Conservation (phyloP, 2,329 filamentous ascomycete species). For the Bertia moriformis region DNA sequence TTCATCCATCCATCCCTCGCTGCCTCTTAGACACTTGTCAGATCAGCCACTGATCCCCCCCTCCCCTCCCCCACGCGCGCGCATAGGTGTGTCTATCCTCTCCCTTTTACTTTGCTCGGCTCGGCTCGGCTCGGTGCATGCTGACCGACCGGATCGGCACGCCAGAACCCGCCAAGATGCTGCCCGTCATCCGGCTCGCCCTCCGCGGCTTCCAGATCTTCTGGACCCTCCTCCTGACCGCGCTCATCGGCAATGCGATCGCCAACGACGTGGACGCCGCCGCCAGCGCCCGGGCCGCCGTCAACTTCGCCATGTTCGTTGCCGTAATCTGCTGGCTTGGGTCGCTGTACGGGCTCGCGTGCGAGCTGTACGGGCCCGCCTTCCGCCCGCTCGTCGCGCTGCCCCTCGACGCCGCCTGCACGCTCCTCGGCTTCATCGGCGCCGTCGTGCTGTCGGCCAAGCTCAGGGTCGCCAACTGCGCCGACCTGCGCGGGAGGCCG, state of each 20-base stretch:
- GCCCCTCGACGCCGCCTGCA: conserved; percentile 39
- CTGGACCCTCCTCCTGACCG: conserved; percentile 35
- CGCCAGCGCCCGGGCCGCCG: conserved; percentile 24
- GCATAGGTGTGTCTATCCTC: too few species aligned
- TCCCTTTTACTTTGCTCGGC: too few species aligned
- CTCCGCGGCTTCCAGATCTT: conserved; percentile 34
- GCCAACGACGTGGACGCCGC: conserved; percentile 29
- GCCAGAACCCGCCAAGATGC: conserved; percentile 2
- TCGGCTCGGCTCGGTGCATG: conserved; percentile 11
- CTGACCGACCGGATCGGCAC: conserved; percentile 11
- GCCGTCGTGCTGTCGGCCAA: conserved; percentile 59
- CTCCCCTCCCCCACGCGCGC: too few species aligned
- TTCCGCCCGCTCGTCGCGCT: conserved; percentile 35
- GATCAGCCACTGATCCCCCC: too few species aligned
- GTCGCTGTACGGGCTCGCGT: conserved; percentile 44
- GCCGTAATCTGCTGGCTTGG: conserved; percentile 51
- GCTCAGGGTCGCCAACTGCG: conserved; percentile 55
- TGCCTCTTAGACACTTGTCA: too few species aligned
- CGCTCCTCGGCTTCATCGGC: conserved; percentile 56
- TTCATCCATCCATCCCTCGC: too few species aligned
- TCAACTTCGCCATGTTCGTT: conserved; percentile 59
- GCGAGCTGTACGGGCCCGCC: conserved; percentile 35
- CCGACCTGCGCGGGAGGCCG: conserved; percentile 14
- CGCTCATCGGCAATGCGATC: conserved; percentile 43
- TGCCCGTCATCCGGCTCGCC: conserved; percentile 24